Base-by-base conservation (phyloP, 352 stramenopile species). In the Thalassiosira sp. region DNA sequence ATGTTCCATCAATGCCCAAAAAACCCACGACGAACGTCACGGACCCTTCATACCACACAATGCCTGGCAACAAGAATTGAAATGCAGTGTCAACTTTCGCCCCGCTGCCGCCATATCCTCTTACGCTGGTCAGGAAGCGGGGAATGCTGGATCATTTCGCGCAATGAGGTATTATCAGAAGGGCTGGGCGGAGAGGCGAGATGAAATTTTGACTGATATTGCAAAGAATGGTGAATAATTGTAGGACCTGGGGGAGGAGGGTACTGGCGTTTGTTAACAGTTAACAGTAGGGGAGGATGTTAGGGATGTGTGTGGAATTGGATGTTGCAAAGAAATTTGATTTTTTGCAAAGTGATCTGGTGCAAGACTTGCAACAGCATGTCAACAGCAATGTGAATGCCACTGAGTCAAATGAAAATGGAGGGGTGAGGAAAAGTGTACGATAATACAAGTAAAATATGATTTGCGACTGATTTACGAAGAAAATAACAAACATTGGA, bases 191-290 rank as follows among this genome's bases (percentile, higher is more conserved):
- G 56, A 78, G 27, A 82, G 74, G 51, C 69, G 74, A 35, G 74
- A 82, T 75, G 74, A 78, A 63, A 82, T 82, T 66, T 72, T 82
- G 66, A 78, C 74, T 25, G 74, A 82, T 48, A 62, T 82, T 67
- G 74, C 74, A 0, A 82, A 75, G 56, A 82, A 68, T 67, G 67
- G 61, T 31, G 76, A 71, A 56, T 33, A n/a, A 24, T 2, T n/a
- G 22, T 51, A n/a, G n/a, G n/a, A n/a, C n/a, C n/a, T n/a, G 7
- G 22, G 37, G 1, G 15, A 15, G 24, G 58, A 27, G 2, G 3
- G 13, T n/a, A n/a, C n/a, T n/a, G n/a, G n/a, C n/a, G n/a, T 22
- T 33, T 67, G 18, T 48, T 37, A 52, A 40, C 37, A 51, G 27
- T 58, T 27, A 28, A 57, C 15, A 42, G 35, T 1, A 18, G 28